Percentiles rank a stretch among this genome's conserved stretches.
Conservation (phyloP, 306 rosid genomes). For the Cucurbita argyrosperma region DNA sequence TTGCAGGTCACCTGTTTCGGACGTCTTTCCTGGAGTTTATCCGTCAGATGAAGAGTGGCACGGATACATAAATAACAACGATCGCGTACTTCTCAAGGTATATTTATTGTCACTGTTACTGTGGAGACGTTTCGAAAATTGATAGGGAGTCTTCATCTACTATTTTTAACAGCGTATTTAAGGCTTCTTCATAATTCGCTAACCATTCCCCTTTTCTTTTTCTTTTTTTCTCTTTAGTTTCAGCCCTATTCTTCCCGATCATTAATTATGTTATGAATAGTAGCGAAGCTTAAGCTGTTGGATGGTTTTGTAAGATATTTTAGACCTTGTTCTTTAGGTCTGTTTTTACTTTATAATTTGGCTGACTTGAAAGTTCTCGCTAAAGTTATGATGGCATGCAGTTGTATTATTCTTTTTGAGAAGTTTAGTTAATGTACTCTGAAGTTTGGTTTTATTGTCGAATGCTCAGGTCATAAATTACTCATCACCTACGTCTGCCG, state of each 20-base stretch:
- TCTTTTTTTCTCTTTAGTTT: background rate
- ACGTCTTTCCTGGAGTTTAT: conserved; percentile 46
- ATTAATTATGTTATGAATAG: background rate
- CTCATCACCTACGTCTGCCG: conserved; percentile 86
- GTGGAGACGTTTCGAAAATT: background rate
- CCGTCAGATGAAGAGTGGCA: conserved; percentile 90
- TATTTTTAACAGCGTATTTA: background rate
- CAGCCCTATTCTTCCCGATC: background rate
- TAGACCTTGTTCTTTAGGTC: background rate
- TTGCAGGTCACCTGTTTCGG: conserved; percentile 57
- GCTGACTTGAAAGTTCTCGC: background rate
- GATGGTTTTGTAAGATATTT: background rate
- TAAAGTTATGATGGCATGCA: background rate
- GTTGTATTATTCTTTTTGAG: background rate
- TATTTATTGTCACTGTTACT: background rate
- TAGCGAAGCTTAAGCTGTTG: background rate
- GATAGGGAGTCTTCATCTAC: background rate
- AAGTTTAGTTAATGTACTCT: background rate
- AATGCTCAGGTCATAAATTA: conserved; percentile 57
- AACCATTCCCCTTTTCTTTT: background rate
- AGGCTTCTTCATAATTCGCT: background rate
- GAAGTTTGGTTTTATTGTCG: conserved; percentile 15
- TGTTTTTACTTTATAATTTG: background rate
- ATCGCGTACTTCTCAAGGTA: conserved; percentile 94
- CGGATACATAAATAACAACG: conserved; percentile 82